Conservation (phyloP, 495 filamentous ascomycete genomes). For the Penicillium tannophilum region DNA sequence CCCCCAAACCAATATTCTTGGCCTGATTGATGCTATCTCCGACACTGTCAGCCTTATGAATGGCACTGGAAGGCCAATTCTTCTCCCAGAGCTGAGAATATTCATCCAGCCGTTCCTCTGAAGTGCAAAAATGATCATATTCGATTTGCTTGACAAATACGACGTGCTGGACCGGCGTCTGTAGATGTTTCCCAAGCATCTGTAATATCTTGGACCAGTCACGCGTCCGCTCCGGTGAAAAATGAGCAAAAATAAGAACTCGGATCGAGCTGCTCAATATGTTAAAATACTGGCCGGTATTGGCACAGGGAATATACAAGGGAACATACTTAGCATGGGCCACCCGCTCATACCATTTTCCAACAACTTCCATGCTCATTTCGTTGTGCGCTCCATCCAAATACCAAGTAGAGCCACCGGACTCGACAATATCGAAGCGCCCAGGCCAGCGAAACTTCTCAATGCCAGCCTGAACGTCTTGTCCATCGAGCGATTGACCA, state of each 20-base stretch:
- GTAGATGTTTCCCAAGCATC: background rate
- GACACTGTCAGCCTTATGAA: background rate
- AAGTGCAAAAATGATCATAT: background rate
- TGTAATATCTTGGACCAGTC: constrained; percentile 5
- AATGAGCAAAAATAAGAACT: constrained; percentile 12
- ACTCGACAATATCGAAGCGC: constrained; percentile 43
- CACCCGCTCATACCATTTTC: constrained; percentile 42
- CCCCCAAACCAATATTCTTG: constrained; percentile 26
- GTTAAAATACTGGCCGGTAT: background rate
- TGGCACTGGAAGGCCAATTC: background rate
- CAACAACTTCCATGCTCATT: constrained; percentile 42
- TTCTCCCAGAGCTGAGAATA: background rate
- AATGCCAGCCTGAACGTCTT: constrained; percentile 37
- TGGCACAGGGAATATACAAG: background rate
- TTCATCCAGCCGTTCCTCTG: background rate
- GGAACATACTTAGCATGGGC: background rate
- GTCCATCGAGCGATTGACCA: constrained; percentile 15
- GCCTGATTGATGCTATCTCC: constrained; percentile 24
- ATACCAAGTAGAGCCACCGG: constrained; percentile 40
- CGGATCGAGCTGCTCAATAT: background rate
- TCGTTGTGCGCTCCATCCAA: constrained; percentile 54
- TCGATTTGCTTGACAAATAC: background rate
- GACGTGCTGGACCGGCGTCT: background rate
- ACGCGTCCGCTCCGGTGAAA: constrained; percentile 5
- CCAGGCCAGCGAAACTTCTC: constrained; percentile 45